Conservation (phyloP, 1,139 yeast species). For the Yamadazyma spencermartinsiae region DNA sequence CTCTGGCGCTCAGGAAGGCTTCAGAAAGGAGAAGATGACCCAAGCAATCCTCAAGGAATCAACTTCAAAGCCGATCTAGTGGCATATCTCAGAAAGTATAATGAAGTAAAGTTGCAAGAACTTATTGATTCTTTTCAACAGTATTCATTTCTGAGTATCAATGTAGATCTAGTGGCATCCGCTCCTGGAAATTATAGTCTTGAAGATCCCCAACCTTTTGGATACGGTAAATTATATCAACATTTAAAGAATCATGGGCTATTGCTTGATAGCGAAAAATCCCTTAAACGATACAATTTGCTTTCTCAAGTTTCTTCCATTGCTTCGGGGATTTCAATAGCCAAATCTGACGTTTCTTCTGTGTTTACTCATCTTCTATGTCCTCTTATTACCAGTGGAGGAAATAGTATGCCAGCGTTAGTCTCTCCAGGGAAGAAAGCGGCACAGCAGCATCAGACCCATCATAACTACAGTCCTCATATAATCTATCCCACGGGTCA, state of each 20-base stretch:
- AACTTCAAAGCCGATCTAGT: constrained; percentile 39
- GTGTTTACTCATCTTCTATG: constrained; percentile 57
- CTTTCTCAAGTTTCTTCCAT: constrained; percentile 62
- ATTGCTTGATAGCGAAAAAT: constrained; percentile 19
- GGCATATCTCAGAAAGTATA: constrained; percentile 46
- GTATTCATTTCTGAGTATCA: constrained; percentile 47
- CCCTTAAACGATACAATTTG: constrained; percentile 9
- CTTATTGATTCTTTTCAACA: constrained; percentile 28
- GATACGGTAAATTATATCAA: constrained; percentile 52
- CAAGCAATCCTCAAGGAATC: constrained; percentile 8
- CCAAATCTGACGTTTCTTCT: constrained; percentile 37
- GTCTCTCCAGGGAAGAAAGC: constrained; percentile 32
- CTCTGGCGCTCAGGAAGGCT: constrained; percentile 61
- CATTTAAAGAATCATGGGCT: constrained; percentile 35
- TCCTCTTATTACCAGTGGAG: constrained; percentile 32
- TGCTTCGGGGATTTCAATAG: constrained; percentile 50
- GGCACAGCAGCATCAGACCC: constrained; percentile 25
- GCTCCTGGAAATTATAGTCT: constrained; percentile 45
- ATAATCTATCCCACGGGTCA: constrained; percentile 55
- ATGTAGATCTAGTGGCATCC: constrained; percentile 59
- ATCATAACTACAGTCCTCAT: constrained; percentile 40
- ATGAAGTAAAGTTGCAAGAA: constrained; percentile 22
- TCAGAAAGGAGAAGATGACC: constrained; percentile 9
- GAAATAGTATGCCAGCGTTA: constrained; percentile 15
- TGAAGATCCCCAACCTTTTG: constrained; percentile 30